phyloP scores from a whole-genome alignment of 768 basidiomycete genomes.

The Amylocystis lapponica region DNA sequence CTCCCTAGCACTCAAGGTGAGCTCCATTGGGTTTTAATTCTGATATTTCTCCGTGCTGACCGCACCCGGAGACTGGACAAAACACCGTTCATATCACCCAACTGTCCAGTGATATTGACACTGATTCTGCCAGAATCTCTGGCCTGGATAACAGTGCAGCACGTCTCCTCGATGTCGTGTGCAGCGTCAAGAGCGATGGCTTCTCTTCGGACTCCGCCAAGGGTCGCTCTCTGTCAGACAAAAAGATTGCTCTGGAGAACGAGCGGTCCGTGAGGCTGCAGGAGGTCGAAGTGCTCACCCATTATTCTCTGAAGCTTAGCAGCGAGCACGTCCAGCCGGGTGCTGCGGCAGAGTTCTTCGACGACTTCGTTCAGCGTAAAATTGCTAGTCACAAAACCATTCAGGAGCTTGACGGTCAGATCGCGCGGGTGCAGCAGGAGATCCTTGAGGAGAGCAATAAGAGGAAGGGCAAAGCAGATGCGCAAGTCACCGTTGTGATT shows the following conservation, averaged over 20 bases:
- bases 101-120: slow-evolving; percentile 47
- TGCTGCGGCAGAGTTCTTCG: slow-evolving; percentile 37
- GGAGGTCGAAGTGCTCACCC: slow-evolving; percentile 36
- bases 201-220: slow-evolving; percentile 27
- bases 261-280: slow-evolving; percentile 35
- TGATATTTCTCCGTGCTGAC: background rate
- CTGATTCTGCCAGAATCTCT: slow-evolving; percentile 47
- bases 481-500: slow-evolving; percentile 1
- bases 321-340: slow-evolving; percentile 36
- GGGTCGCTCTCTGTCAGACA: slow-evolving; percentile 23
- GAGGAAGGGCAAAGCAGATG: slow-evolving; percentile 4
- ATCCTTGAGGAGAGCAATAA: background rate
- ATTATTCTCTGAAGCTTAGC: slow-evolving; percentile 38
- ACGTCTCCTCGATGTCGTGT: slow-evolving; percentile 52
- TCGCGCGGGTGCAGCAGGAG: slow-evolving; percentile 23
- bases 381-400: slow-evolving; percentile 30
- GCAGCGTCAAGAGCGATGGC: slow-evolving; percentile 31
- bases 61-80: slow-evolving; percentile 38
- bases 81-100: slow-evolving; percentile 45
- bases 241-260: slow-evolving; percentile 31
- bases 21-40: background rate
- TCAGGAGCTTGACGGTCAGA: slow-evolving; percentile 32
- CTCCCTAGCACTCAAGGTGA: slow-evolving; percentile 41
- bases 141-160: slow-evolving; percentile 38
- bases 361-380: slow-evolving; percentile 34